These are phyloP conservation scores for Leptosphaerulina australis DNA, from an alignment of 2,329 filamentous ascomycete species.

Conservation along the genomic window DNA sequence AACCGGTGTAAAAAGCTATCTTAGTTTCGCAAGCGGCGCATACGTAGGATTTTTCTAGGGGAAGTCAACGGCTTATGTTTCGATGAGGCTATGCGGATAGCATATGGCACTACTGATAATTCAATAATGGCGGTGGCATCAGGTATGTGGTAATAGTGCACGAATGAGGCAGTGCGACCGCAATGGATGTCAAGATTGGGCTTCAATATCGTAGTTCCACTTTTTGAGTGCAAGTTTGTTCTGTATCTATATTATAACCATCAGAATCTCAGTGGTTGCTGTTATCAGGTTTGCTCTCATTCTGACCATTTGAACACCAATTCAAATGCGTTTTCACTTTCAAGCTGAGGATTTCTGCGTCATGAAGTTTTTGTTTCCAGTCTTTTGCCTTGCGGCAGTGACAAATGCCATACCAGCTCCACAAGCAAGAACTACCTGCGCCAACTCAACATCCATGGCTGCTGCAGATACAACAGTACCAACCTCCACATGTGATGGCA, in stretches of 20 bases:
- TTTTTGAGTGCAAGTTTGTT: not conserved
- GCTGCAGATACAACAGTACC: not conserved
- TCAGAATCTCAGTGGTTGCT: too few relatives aligned
- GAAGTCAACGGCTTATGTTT: constrained; percentile 80
- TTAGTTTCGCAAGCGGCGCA: not conserved
- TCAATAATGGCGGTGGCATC: constrained; percentile 74
- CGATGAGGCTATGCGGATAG: constrained; percentile 86
- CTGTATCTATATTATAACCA: not conserved
- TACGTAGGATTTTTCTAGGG: not conserved
- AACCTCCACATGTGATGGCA: constrained; percentile 28
- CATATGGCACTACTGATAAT: constrained; percentile 78
- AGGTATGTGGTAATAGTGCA: not conserved
- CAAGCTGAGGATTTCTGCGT: not conserved
- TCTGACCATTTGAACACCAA: not conserved
- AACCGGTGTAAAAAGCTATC: not conserved
- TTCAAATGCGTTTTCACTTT: not conserved
- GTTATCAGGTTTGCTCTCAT: not conserved
- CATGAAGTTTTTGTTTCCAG: constrained; percentile 17
- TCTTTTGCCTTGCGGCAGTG: constrained; percentile 17
- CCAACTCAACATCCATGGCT: not conserved
- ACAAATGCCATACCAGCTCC: constrained; percentile 13
- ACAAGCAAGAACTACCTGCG: not conserved
- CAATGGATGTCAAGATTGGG: not conserved
- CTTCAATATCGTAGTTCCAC: not conserved
- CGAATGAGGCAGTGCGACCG: not conserved